Evolutionary conservation across 129 eudicot genomes (phyloP), one percentile per base, ranked within the genome.

Genomic region (Flaveria sonorensis): DNA sequence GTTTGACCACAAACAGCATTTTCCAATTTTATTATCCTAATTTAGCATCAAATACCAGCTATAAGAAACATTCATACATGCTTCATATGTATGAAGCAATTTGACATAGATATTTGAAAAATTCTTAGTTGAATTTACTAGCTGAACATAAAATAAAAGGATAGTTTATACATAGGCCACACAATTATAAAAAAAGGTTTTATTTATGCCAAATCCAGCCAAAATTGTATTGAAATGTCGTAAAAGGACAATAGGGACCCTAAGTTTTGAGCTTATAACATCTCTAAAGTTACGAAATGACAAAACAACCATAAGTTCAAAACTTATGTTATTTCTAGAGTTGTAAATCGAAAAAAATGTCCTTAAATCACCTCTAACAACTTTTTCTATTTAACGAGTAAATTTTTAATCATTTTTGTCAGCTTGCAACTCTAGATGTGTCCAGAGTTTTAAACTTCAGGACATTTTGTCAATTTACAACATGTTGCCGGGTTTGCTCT

Each of bases 1-100:
- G 30, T 42, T 52, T 72, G 75, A 59, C 36, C 16, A 16, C 7
- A 19, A 64, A 24, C 21, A 64, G 12, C 12, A 64, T 28, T 6
- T 32, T 64, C 46, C 70, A 62, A 16, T 28, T 30, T 64, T 64
- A 15, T 15, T 68, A 24, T 50, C 45, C n/a, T 71, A 50, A 48
- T 26, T 52, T 50, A 26, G 28, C 62, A 71, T 24, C 7, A 3
- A 23, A 70, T 46, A 70, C 59, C 59, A 20, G 32, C 21, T 13
- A 70, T 13, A 32, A 70, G 23, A 70, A 70, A 50, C 26, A 23
- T 50, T 70, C 62, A 70, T 46, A 70, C 11, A 69, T 10, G 45
- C 72, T n/a, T 68, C 52, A 67, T 43, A 65, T 14, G 40, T 21
- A 71, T 51, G 7, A 8, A 11, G 7, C 40, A 55, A 30, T 39